These are phyloP conservation scores for Sclerotinia glacialis DNA, from an alignment of 2,329 filamentous ascomycete species.

Conservation along the genomic window DNA sequence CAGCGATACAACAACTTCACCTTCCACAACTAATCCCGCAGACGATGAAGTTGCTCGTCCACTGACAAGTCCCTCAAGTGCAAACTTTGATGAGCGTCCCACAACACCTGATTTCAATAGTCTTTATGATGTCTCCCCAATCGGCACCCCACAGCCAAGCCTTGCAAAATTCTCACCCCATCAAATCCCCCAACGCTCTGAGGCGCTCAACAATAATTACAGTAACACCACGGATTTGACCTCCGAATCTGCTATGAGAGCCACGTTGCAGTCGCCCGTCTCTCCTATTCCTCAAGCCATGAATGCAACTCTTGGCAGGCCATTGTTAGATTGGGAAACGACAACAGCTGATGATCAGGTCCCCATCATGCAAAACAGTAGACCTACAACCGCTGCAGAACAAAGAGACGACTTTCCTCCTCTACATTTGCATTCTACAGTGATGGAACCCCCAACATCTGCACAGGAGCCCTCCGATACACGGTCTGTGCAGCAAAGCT, in stretches of 20 bases:
- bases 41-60: slow-evolving; percentile 37
- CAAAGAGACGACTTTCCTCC: background rate
- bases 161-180: slow-evolving; percentile 20
- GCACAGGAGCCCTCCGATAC: background rate
- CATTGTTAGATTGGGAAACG: slow-evolving; percentile 27
- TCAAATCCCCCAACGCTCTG: slow-evolving; percentile 32
- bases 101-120: slow-evolving; percentile 33
- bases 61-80: slow-evolving; percentile 37
- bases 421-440: background rate
- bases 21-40: slow-evolving; percentile 29
- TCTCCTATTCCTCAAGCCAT: slow-evolving; percentile 33
- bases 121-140: slow-evolving; percentile 40
- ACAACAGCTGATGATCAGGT: slow-evolving; percentile 19
- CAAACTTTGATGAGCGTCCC: slow-evolving; percentile 15
- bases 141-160: slow-evolving; percentile 34
- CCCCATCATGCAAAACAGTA: slow-evolving; percentile 18
- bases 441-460: background rate
- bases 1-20: slow-evolving; percentile 41
- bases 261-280: slow-evolving; percentile 30
- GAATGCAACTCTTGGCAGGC: slow-evolving; percentile 22
- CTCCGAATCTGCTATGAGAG: slow-evolving; percentile 27
- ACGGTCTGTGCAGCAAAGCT: slow-evolving; percentile 12
- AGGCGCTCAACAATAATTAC: slow-evolving; percentile 26
- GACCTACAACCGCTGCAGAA: slow-evolving; percentile 16
- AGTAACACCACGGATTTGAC: slow-evolving; percentile 11